phyloP scores from a whole-genome alignment of 805 yeast species.

The Starmerella lactis-condensi region DNA sequence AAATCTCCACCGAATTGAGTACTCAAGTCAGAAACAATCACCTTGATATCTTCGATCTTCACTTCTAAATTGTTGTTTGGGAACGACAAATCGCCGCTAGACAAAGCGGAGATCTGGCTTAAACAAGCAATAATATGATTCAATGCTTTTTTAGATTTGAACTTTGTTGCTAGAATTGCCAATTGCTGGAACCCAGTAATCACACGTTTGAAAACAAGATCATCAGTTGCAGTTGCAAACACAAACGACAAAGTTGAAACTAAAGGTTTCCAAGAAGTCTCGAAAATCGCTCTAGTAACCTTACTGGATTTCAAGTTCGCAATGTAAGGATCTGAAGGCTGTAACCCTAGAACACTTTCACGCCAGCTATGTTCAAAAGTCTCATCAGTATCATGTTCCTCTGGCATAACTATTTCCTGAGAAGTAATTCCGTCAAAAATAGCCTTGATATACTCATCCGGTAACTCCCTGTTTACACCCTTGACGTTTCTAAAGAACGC shows the following conservation, averaged over 20 bases:
- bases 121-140: conserved; percentile 52
- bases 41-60: conserved; percentile 29
- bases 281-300: conserved; percentile 58
- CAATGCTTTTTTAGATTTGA: conserved; percentile 35
- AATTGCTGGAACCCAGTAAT: conserved; percentile 77
- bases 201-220: conserved; percentile 69
- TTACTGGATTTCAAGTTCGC: conserved; percentile 19
- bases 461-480: conserved; percentile 70
- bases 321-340: conserved; percentile 14
- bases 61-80: conserved; percentile 21
- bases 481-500: conserved; percentile 63
- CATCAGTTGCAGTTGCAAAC: conserved; percentile 78
- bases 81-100: conserved; percentile 25
- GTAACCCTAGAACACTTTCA: conserved; percentile 18
- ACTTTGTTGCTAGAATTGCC: conserved; percentile 54
- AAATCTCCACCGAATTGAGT: conserved; percentile 76
- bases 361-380: conserved; percentile 67
- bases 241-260: conserved; percentile 56
- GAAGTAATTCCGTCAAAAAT: conserved; percentile 66
- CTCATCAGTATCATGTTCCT: conserved; percentile 82
- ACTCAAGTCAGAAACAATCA: conserved; percentile 65
- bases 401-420: conserved; percentile 91
- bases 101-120: conserved; percentile 49
- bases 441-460: conserved; percentile 64
- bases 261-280: conserved; percentile 41